These are phyloP conservation scores for Leccinum incarnatum DNA, from an alignment of 768 basidiomycete species.

Conservation along the genomic window DNA sequence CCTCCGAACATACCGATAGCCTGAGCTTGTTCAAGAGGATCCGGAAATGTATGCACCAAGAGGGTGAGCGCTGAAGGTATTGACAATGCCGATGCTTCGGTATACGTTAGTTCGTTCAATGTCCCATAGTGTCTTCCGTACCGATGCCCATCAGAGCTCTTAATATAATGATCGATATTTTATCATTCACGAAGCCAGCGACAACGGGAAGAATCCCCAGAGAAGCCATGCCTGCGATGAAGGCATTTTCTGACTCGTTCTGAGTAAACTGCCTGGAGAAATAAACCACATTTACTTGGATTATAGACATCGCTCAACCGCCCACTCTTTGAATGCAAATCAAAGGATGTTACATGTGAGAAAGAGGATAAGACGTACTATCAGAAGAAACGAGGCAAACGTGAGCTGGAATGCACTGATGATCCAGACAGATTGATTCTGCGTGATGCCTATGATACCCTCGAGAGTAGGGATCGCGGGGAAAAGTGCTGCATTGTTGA, in stretches of 20 bases:
- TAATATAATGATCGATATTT: constrained; percentile 48
- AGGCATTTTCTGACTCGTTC: constrained; percentile 39
- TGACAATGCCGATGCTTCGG: constrained; percentile 45
- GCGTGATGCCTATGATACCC: constrained; percentile 17
- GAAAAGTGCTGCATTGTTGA: constrained; percentile 42
- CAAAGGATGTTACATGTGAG: constrained; percentile 1
- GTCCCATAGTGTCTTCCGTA: constrained; percentile 9
- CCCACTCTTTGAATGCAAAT: constrained; percentile 20
- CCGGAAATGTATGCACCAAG: constrained; percentile 49
- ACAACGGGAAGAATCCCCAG: constrained; percentile 45
- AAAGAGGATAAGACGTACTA: constrained; percentile 12
- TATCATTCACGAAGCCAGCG: constrained; percentile 45
- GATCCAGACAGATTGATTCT: constrained; percentile 38
- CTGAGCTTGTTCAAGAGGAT: constrained; percentile 43
- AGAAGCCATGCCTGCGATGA: constrained; percentile 38
- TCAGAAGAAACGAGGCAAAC: constrained; percentile 40
- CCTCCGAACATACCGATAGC: constrained; percentile 49
- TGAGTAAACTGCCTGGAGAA: constrained; percentile 28
- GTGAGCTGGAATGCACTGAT: constrained; percentile 46
- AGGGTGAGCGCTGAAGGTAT: constrained; percentile 51
- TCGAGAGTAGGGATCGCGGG: constrained; percentile 38
- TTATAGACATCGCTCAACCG: constrained; percentile 26
- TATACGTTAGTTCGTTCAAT: neutral
- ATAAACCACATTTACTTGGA: constrained; percentile 29
- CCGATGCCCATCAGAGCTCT: constrained; percentile 52